Conservation (phyloP, 495 filamentous ascomycete species). For the Penicillium pulvis region DNA sequence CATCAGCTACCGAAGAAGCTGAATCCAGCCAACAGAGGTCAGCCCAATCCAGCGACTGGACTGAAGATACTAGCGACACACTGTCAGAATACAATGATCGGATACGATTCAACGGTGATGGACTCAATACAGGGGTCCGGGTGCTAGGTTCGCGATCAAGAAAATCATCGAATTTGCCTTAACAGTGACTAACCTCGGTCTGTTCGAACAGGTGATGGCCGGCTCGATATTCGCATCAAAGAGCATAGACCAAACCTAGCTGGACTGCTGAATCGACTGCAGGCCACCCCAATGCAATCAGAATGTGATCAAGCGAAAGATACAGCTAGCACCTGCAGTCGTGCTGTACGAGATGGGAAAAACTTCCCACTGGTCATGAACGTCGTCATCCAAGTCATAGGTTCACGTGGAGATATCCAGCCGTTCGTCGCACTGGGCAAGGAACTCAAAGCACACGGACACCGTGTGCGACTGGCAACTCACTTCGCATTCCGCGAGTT, state of each 20-base stretch:
- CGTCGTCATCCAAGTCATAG: slow-evolving; percentile 80
- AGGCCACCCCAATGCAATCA: slow-evolving; percentile 11
- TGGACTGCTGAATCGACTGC: slow-evolving; percentile 21
- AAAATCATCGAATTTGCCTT: not conserved
- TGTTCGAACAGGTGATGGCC: slow-evolving; percentile 24
- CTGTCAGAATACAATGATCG: not conserved
- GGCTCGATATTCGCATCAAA: slow-evolving; percentile 30
- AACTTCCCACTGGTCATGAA: slow-evolving; percentile 62
- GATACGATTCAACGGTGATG: slow-evolving; percentile 23
- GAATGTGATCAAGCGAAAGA: slow-evolving; percentile 17
- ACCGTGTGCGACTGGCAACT: slow-evolving; percentile 78
- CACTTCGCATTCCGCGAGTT: slow-evolving; percentile 72
- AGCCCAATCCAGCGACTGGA: slow-evolving; percentile 23
- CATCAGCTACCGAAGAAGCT: slow-evolving; percentile 5
- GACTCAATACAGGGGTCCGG: slow-evolving; percentile 27
- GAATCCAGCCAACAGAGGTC: slow-evolving; percentile 5
- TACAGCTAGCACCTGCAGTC: slow-evolving; percentile 1
- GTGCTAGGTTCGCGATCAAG: slow-evolving; percentile 20
- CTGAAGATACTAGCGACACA: slow-evolving; percentile 5
- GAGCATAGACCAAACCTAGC: slow-evolving; percentile 28
- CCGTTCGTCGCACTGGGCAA: slow-evolving; percentile 73
- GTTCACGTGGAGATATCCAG: slow-evolving; percentile 79
- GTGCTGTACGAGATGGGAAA: slow-evolving; percentile 52
- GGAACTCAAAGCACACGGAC: slow-evolving; percentile 65
- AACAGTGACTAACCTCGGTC: not conserved